Evolutionary conservation across 768 basidiomycete genomes (phyloP), one percentile per base, ranked within the genome.

Genomic region (Fomitopsis pulvina): DNA sequence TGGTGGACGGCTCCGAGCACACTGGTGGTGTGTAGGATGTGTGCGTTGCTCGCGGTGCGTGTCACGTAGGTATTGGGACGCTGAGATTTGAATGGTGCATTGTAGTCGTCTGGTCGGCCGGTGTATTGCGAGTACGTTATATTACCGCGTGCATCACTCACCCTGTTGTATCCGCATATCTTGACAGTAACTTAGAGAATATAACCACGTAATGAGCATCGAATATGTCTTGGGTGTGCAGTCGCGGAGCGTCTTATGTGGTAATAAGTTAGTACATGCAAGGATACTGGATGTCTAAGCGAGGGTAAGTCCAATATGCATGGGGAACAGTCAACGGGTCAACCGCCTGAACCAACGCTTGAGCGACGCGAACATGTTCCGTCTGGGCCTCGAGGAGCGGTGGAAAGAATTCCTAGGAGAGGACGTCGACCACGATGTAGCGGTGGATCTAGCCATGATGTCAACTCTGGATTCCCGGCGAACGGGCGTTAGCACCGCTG

Each of bases 111-210:
- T n/a, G n/a, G 12, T 24, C 28, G 53, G 48, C 42, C 30, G 41
- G 30, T 44, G 52, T 49, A 52, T 43, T 41, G 38, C 52, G 52
- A 32, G 44, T 55, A 52, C 51, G 52, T 50, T 52, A 49, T 58
- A 53, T 45, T 48, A 55, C 51, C 55, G 49, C 55, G 57, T 54
- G 58, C 57, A 42, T 54, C 40, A 29, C 48, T 48, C 53, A 48
- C 50, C 52, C 50, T 59, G 55, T 59, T 56, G 58, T 59, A 56
- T 49, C 55, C 55, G 50, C 56, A 53, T 59, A 50, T 56, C 51
- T 56, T 56, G 53, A 56, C 47, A n/a, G 41, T 58, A 59, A 56
- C 52, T 49, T 58, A 55, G 47, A 56, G 51, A 54, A 39, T 52
- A 39, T 29, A 46, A 18, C 18, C 21, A 10, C 30, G 32, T 50